Base-by-base conservation (phyloP, 495 filamentous ascomycete species). In the Recurvomyces mirabilis region DNA sequence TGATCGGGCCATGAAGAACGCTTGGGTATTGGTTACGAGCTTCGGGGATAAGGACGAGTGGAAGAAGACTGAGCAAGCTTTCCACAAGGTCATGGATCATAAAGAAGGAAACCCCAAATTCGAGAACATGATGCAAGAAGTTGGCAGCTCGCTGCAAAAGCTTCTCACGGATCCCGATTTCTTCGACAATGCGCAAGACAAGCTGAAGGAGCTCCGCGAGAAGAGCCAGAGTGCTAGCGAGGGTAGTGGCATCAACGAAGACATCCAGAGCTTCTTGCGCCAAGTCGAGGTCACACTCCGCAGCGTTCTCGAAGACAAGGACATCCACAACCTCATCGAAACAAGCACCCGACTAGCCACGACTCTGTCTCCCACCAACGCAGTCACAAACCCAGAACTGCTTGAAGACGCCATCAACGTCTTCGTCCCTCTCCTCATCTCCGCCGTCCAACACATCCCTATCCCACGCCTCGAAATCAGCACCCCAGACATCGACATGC, bases 131-230 rank as follows among this genome's bases (percentile, higher is more conserved):
- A 73, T 93, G 61, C 68, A 65, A 9, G 80, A 88, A 20, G 63
- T 88, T 4, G 81, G 80, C 1, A 72, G 72, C 37, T 75, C 81
- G 3, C 52, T 91, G 4, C 81, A 91, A 57, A 79, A 84, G 38
- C 75, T 96, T 59, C 65, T 94, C n/a, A 91, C 75, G 0, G 82
- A 96, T 51, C 87, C 88, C 0, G 70, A 75, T 1, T 94, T 93
- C 57, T 81, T 91, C 51, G 79, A 84, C 32, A 70, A 80, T 14
- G 78, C 77, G 1, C 66, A 71, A 6, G 67, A 84, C 53, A 85
- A 83, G 41, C 68, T 94, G 25, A 65, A 78, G 37, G 76, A 85
- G 35, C 67, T 93, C 5, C 75, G 79, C 32, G 69, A 73, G 41
- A 79, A 81, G 57, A 79, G 76, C 9, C 73, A 77, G 34, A 61